phyloP scores from a whole-genome alignment of 2,329 filamentous ascomycete species.

The Elsinoe perseae region DNA sequence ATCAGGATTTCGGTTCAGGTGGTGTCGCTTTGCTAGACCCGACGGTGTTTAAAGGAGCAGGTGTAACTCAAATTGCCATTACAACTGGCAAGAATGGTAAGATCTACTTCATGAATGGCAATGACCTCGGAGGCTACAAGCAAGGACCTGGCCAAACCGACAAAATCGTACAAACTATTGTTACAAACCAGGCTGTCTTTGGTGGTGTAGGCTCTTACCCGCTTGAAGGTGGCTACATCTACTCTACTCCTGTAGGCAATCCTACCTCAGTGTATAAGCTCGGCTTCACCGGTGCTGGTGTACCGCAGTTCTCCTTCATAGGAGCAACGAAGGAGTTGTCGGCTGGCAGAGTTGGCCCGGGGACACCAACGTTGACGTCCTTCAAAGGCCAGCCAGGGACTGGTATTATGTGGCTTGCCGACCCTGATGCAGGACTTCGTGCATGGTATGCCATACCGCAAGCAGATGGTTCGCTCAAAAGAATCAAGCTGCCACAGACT shows the following conservation, averaged over 20 bases:
- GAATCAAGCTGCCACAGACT: conserved; percentile 32
- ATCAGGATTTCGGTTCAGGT: conserved; percentile 40
- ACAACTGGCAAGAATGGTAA: conserved; percentile 28
- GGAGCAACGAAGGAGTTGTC: conserved; percentile 25
- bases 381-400: conserved; percentile 32
- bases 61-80: conserved; percentile 25
- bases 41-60: conserved; percentile 20
- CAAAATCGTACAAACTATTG: conserved; percentile 23
- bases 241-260: conserved; percentile 27
- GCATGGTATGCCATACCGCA: conserved; percentile 36
- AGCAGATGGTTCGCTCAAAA: conserved; percentile 30
- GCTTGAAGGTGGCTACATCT: conserved; percentile 27
- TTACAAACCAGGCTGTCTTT: conserved; percentile 22
- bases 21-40: conserved; percentile 20
- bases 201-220: conserved; percentile 25
- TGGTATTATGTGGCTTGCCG: conserved; percentile 36
- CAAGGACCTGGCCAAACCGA: conserved; percentile 22
- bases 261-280: conserved; percentile 28
- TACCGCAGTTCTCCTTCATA: conserved; percentile 27
- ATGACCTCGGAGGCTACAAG: conserved; percentile 25
- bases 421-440: conserved; percentile 33
- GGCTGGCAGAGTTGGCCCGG: conserved; percentile 27
- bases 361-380: conserved; percentile 33
- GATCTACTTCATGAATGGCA: conserved; percentile 24
- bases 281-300: conserved; percentile 18